Base-by-base conservation (phyloP, 2,329 filamentous ascomycete genomes). In the Juglanconis juglandina region DNA sequence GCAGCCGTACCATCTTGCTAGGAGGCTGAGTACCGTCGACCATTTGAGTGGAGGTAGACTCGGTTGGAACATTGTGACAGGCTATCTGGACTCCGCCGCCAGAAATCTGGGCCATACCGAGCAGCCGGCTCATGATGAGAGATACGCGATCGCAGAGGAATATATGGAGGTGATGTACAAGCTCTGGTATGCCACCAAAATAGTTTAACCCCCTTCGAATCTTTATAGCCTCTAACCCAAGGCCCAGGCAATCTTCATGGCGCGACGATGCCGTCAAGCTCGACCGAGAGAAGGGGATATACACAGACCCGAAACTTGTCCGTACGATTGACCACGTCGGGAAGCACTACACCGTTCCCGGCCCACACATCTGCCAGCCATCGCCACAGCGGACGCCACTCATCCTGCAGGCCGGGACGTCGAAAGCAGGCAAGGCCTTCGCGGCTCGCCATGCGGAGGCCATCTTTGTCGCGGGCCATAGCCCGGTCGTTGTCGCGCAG, bases 21-120 rank as follows among this genome's bases (percentile, higher is more conserved):
- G 88, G 41, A 75, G 87, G 10, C 69, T 90, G 24, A 87, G 84
- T 0, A 90, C 87, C 0, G 77, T 89, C 0, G 88, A 91, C 67
- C 88, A 91, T 68, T 73, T 91, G 3, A 87, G 81, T 1, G 83
- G 84, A 59, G 87, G 87, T 56, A 78, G 87, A 34, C 65, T 86
- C 3, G 82, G 81, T 32, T 85, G 83, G 82, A 84, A 83, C 75
- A 85, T 91, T 56, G 88, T 91, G 0, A 90, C 88, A 0, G 85
- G 86, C 54, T 91, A 90, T 68, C 78, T 90, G 0, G 87, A 90
- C 68, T 88, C 84, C 1, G 88, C 88, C 0, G 87, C 88, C 0
- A 80, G 81, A 10, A 90, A 90, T 67, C 74, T 90, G 52, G 85
- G 86, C 2, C 79, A 80, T 41, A 75, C 67, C 17, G 14, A 49